phyloP scores from a whole-genome alignment of 2,329 filamentous ascomycete species.

The Cladophialophora yegresii region DNA sequence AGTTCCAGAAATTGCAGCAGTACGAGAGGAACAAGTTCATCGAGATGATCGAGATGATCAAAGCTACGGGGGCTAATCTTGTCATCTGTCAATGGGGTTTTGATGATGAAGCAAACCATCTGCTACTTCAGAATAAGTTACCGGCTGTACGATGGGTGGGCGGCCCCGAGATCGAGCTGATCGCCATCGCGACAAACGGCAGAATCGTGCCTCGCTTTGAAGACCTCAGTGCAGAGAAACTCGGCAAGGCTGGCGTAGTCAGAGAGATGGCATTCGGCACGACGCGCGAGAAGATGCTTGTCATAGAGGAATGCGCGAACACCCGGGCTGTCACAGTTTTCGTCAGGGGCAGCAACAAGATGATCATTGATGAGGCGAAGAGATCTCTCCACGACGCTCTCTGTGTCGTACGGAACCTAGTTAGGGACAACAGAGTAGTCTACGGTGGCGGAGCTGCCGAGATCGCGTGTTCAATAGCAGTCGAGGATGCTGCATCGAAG shows the following conservation, averaged over 20 bases:
- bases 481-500: slow-evolving; percentile 92
- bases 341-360: slow-evolving; percentile 97
- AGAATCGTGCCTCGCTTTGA: slow-evolving; percentile 97
- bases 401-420: slow-evolving; percentile 95
- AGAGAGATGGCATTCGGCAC: slow-evolving; percentile 96
- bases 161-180: slow-evolving; percentile 95
- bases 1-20: slow-evolving; percentile 95
- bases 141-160: slow-evolving; percentile 98
- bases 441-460: slow-evolving; percentile 97
- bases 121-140: slow-evolving; percentile 91
- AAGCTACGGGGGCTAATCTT: slow-evolving; percentile 93
- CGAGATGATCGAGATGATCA: slow-evolving; percentile 98
- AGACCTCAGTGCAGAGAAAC: slow-evolving; percentile 85
- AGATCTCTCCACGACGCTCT: slow-evolving; percentile 95
- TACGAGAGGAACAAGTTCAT: slow-evolving; percentile 97
- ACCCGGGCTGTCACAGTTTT: slow-evolving; percentile 95
- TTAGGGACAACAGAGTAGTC: slow-evolving; percentile 93
- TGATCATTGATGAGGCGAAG: slow-evolving; percentile 99
- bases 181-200: slow-evolving; percentile 97
- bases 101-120: slow-evolving; percentile 97
- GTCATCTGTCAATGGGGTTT: slow-evolving; percentile 99
- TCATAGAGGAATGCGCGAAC: slow-evolving; percentile 99
- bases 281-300: slow-evolving; percentile 97
- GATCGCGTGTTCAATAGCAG: slow-evolving; percentile 93
- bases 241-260: slow-evolving; percentile 85